Base-by-base conservation (phyloP, 2,329 filamentous ascomycete genomes). In the Fusarium dimerum region DNA sequence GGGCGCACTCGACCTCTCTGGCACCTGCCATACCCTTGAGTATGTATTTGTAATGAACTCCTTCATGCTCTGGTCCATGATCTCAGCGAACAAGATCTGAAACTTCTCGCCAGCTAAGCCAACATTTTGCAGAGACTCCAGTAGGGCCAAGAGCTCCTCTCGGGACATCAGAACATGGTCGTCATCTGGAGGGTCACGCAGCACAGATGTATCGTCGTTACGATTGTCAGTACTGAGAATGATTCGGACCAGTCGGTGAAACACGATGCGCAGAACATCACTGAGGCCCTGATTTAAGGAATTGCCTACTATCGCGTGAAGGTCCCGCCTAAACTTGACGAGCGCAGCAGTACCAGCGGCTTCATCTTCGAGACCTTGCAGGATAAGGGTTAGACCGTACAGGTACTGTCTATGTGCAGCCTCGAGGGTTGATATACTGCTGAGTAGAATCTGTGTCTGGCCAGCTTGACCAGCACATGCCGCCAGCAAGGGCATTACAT, bases 31-130 rank as follows among this genome's bases (percentile, higher is more conserved):
- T 44, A 85, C 77, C 3, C 86, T 82, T 51, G 83, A 76, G 64
- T 85, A 90, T 7, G 80, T 81, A 45, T 78, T 76, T 39, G 74
- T 74, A 40, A 92, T 81, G 60, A 86, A 88, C 12, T 80, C 74
- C 41, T 79, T 78, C 76, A 92, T 84, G 52, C 86, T 77, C 36
- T 73, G 73, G 65, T 90, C 80, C 78, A 91, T 86, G 26, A 88
- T 78, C 67, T 88, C 84, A 15, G 87, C 89, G 63, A 91, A 87
- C 36, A 88, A 76, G 30, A 87, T 80, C 64, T 91, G 86, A 47
- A 89, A 88, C 45, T 75, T 78, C 62, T 89, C 85, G 26, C 86
- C 87, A 1, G 85, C 85, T 16, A 92, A 73, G 1, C 88, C 89
- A 18, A 90, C 83, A 43, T 81, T 77, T 59, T 80, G 75, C 15